These are phyloP conservation scores for Pezicula rhizophila DNA, from an alignment of 2,329 filamentous ascomycete genomes.

Conservation along the genomic window DNA sequence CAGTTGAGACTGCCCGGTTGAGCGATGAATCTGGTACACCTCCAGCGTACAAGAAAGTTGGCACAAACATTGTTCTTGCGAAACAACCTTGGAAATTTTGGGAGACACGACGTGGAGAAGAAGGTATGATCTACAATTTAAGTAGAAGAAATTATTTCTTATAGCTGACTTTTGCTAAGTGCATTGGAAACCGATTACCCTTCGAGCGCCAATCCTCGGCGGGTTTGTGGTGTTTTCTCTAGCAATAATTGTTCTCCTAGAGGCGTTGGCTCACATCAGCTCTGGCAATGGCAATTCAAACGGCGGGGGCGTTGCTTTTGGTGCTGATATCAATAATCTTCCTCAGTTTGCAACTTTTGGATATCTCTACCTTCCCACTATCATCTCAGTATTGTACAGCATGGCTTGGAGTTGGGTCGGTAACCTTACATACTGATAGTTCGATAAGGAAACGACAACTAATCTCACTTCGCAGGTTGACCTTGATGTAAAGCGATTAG, in stretches of 20 bases:
- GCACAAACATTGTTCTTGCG: too few species aligned
- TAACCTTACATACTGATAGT: too few species aligned
- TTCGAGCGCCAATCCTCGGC: slow-evolving; percentile 31
- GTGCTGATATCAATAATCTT: slow-evolving; percentile 25
- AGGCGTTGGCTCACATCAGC: slow-evolving; percentile 33
- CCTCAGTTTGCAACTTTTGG: slow-evolving; percentile 28
- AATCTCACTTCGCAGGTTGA: too few species aligned
- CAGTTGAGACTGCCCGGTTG: background rate
- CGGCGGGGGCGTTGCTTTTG: slow-evolving; percentile 33
- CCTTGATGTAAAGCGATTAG: slow-evolving; percentile 50
- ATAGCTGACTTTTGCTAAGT: too few species aligned
- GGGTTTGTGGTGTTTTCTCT: slow-evolving; percentile 32
- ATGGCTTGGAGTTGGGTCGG: slow-evolving; percentile 42
- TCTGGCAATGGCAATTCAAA: slow-evolving; percentile 5
- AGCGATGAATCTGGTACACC: background rate
- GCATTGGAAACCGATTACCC: too few species aligned
- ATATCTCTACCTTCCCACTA: slow-evolving; percentile 48
- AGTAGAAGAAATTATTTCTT: too few species aligned
- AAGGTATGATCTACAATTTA: too few species aligned
- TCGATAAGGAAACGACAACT: too few species aligned
- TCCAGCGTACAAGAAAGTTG: too few species aligned
- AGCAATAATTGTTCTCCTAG: slow-evolving; percentile 36
- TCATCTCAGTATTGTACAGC: slow-evolving; percentile 48
- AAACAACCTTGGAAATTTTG: too few species aligned
- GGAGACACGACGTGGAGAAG: too few species aligned